Evolutionary conservation across 2,329 filamentous ascomycete species (phyloP), one percentile per base, ranked within the genome.

Genomic region (Dryadomyces quercus-mongolicae): DNA sequence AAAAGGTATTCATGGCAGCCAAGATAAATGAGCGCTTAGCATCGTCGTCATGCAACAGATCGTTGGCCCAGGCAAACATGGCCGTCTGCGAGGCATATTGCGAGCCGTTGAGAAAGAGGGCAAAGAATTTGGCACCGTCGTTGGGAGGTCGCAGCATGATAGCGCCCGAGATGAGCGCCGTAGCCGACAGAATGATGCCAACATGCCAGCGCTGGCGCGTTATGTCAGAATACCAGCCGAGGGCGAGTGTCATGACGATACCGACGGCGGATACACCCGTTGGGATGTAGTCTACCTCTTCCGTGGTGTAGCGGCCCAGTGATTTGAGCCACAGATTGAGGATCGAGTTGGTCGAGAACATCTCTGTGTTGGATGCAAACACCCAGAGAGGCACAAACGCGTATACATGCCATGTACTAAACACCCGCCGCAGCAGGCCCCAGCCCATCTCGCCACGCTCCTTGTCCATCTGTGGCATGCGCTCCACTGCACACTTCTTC

Each of bases 211-310:
- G 67, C 31, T 36, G 31, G 2, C 47, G 21, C 2, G 15, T 36
- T n/a, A 13, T 66, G 61, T 78, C 76, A 4, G 74, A 76, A 12
- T 69, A 69, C 75, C 75, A 78, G 5, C 75, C 75, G 57, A 74
- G 76, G 8, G 68, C 60, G 1, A 80, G 64, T 0, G 75, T 77
- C 1, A 69, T 69, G 15, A 76, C 64, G 0, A 77, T 47, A 5
- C 45, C 51, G 21, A 58, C 16, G 10, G 34, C 54, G 15, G 40
- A 56, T 0, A 53, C 67, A 1, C 64, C 64, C 1, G 70, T 72
- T 0, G 71, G 70, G 40, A 71, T 70, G 42, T 67, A 71, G 45
- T 74, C 74, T 50, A 78, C 77, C 22, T 77, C 69, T 38, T 70
- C 69, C 5, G 65, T 59, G 47, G 69, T 70, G 55, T 71, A 68